Conservation (phyloP, 1,139 yeast genomes). For the Kazachstania sp. region DNA sequence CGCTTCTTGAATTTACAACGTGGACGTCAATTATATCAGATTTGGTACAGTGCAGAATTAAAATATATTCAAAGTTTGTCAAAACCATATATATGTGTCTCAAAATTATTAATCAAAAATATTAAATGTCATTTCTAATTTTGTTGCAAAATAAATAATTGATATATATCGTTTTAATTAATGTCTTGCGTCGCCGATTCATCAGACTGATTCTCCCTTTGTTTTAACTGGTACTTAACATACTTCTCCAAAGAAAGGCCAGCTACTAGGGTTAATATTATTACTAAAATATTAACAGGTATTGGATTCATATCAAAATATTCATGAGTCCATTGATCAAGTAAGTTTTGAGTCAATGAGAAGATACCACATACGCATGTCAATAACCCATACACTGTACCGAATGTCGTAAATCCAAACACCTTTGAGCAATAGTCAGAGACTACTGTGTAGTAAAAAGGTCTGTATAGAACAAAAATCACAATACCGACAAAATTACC, state of each 20-base stretch:
- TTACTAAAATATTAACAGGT: constrained; percentile 58
- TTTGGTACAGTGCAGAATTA: too few species aligned
- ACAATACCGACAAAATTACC: constrained; percentile 57
- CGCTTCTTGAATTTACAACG: too few species aligned
- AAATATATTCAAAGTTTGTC: too few species aligned
- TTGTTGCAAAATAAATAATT: not conserved
- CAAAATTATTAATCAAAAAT: too few species aligned
- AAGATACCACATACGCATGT: constrained; percentile 73
- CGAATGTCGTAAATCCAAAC: constrained; percentile 87
- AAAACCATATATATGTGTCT: too few species aligned
- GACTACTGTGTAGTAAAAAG: constrained; percentile 85
- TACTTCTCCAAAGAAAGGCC: constrained; percentile 5
- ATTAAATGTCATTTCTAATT: too few species aligned
- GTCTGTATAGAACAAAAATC: constrained; percentile 74
- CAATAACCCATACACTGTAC: constrained; percentile 82
- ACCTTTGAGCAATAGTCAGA: constrained; percentile 89
- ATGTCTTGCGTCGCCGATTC: not conserved
- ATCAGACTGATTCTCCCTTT: not conserved
- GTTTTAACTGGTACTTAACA: not conserved
- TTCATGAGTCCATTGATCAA: constrained; percentile 65
- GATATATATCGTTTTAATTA: not conserved
- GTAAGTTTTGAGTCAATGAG: constrained; percentile 59
- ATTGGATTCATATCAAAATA: constrained; percentile 63
- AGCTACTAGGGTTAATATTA: constrained; percentile 23
- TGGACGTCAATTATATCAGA: too few species aligned